Evolutionary conservation across 768 basidiomycete species (phyloP).

Genomic region (Roridomyces roridus): DNA sequence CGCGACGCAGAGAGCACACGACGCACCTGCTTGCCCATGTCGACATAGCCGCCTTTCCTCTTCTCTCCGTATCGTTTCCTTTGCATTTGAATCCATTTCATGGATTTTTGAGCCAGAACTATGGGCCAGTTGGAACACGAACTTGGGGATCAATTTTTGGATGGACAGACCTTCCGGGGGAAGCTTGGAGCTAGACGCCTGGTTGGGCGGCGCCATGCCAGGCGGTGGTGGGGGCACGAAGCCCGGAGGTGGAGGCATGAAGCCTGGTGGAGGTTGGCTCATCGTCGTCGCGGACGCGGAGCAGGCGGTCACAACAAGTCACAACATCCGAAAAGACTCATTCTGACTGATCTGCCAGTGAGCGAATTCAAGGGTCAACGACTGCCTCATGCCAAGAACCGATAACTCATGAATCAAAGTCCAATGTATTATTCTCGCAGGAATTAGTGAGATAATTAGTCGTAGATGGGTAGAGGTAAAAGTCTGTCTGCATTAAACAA

Average conservation of each 20-base stretch:
- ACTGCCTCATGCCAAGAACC: too few species aligned
- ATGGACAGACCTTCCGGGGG: constrained; percentile 49
- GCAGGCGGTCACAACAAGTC: neutral
- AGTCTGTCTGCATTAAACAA: constrained; percentile 88
- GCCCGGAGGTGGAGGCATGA: constrained; percentile 50
- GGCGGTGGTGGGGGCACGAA: constrained; percentile 57
- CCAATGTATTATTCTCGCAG: too few species aligned
- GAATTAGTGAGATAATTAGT: too few species aligned
- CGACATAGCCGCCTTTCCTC: constrained; percentile 86
- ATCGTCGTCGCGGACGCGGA: constrained; percentile 33
- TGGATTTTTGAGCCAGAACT: constrained; percentile 88
- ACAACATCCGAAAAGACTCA: neutral
- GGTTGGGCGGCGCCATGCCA: constrained; percentile 52
- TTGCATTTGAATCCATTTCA: constrained; percentile 97
- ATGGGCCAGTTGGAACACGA: constrained; percentile 8
- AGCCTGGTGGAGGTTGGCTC: constrained; percentile 52
- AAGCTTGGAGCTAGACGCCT: constrained; percentile 49
- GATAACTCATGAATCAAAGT: too few species aligned
- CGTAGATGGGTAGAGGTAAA: constrained; percentile 77
- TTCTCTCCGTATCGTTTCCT: constrained; percentile 92
- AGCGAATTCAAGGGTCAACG: too few species aligned
- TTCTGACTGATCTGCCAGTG: too few species aligned
- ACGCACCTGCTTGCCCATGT: constrained; percentile 91
- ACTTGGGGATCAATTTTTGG: neutral
- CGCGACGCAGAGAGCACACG: constrained; percentile 4